A percentile compares a stretch with the other conserved stretches of the same genome.
Conservation (phyloP, 768 basidiomycete species). For the Sporobolomyces phaffii region DNA sequence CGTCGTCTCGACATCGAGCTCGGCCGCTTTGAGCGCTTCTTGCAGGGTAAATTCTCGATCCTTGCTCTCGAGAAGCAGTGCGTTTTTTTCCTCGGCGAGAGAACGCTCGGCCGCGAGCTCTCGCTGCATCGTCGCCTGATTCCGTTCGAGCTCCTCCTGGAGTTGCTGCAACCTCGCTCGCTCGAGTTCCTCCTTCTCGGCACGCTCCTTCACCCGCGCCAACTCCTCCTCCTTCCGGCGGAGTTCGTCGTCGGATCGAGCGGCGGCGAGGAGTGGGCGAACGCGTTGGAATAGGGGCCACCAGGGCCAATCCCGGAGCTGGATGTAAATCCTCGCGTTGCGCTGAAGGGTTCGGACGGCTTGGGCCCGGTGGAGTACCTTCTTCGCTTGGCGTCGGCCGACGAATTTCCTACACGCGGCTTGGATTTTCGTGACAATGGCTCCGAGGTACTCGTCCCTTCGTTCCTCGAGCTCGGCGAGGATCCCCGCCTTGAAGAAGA, state of each 20-base stretch:
- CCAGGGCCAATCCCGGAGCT: slow-evolving; percentile 95
- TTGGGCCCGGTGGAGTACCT: slow-evolving; percentile 83
- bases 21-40: slow-evolving; percentile 72
- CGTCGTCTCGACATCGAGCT: slow-evolving; percentile 71
- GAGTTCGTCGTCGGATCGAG: slow-evolving; percentile 84
- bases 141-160: slow-evolving; percentile 73
- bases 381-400: slow-evolving; percentile 83
- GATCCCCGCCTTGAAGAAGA: slow-evolving; percentile 98
- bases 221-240: slow-evolving; percentile 80
- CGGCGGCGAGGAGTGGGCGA: slow-evolving; percentile 84
- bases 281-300: slow-evolving; percentile 98
- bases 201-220: slow-evolving; percentile 68
- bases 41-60: slow-evolving; percentile 75
- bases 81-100: slow-evolving; percentile 74
- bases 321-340: slow-evolving; percentile 85
- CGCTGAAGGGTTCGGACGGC: slow-evolving; percentile 88
- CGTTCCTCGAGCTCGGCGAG: slow-evolving; percentile 92
- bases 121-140: slow-evolving; percentile 74
- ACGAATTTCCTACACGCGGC: slow-evolving; percentile 78
- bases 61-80: slow-evolving; percentile 73
- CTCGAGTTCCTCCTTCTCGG: slow-evolving; percentile 78
- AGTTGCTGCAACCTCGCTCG: slow-evolving; percentile 68
- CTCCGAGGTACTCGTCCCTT: slow-evolving; percentile 76
- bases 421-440: slow-evolving; percentile 81
- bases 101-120: slow-evolving; percentile 75